These are phyloP conservation scores for Oehlia diaphana DNA, from an alignment of 192 early-diverging fungal species.

Conservation along the genomic window DNA sequence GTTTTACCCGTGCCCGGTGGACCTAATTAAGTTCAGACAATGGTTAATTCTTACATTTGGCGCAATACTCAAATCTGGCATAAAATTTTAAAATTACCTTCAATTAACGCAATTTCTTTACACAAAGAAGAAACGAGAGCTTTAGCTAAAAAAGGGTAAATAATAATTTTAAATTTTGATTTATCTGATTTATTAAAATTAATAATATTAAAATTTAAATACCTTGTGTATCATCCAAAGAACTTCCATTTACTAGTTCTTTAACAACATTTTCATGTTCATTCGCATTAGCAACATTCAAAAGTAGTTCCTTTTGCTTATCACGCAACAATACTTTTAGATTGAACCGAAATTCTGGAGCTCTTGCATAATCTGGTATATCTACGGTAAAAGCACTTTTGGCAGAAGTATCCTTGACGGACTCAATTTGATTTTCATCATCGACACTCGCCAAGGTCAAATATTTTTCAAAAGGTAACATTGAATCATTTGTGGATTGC, in stretches of 20 bases:
- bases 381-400: slow-evolving; percentile 2
- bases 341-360: slow-evolving; percentile 36
- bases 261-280: not conserved
- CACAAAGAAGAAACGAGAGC: slow-evolving; percentile 50
- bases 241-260: slow-evolving; percentile 25
- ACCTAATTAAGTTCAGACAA: slow-evolving; percentile 19
- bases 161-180: too few relatives aligned
- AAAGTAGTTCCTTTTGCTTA: slow-evolving; percentile 12
- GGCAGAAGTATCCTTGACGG: too few relatives aligned
- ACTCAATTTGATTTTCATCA: not conserved
- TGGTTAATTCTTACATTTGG: too few relatives aligned
- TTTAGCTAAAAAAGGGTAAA: not conserved
- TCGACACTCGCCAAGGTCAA: slow-evolving; percentile 30
- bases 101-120: slow-evolving; percentile 54
- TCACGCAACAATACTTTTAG: slow-evolving; percentile 16
- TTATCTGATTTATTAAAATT: too few relatives aligned
- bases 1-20: slow-evolving; percentile 58
- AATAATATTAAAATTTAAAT: too few relatives aligned
- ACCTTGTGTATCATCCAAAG: slow-evolving; percentile 53
- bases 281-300: slow-evolving; percentile 18
- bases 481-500: slow-evolving; percentile 32
- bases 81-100: slow-evolving; percentile 36
- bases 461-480: slow-evolving; percentile 43
- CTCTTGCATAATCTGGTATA: slow-evolving; percentile 40
- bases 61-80: too few relatives aligned